Conservation (phyloP, 2,329 filamentous ascomycete genomes). For the Neopestalotiopsis rosae region DNA sequence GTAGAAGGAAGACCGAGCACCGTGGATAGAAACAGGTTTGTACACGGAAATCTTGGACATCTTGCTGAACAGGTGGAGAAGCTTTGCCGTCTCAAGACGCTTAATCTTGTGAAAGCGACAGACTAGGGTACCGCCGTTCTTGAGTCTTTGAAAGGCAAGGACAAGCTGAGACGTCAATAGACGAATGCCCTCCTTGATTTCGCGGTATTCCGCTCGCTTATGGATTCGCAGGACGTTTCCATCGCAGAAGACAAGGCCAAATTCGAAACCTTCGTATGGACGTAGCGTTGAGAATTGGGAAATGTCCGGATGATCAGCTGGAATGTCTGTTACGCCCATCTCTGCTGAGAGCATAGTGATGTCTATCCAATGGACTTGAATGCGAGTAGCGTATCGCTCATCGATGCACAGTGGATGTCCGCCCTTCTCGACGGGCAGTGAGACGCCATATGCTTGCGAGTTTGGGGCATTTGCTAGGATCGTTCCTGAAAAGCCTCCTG, state of each 20-base stretch:
- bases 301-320: conserved; percentile 37
- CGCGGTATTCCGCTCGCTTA: conserved; percentile 25
- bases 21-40: conserved; percentile 49
- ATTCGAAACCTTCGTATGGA: conserved; percentile 26
- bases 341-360: conserved; percentile 57
- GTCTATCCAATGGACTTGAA: conserved; percentile 43
- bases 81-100: conserved; percentile 38
- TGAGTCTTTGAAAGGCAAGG: conserved; percentile 46
- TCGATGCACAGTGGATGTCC: conserved; percentile 45
- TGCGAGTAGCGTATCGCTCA: background rate
- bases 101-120: conserved; percentile 56
- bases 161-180: conserved; percentile 29
- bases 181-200: conserved; percentile 25
- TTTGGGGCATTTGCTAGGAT: conserved; percentile 42
- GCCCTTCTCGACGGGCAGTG: conserved; percentile 42
- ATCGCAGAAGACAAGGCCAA: conserved; percentile 51
- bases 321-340: conserved; percentile 41
- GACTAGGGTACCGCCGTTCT: conserved; percentile 54
- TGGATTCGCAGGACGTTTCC: conserved; percentile 36
- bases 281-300: conserved; percentile 35
- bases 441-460: conserved; percentile 44
- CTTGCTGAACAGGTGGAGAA: conserved; percentile 45
- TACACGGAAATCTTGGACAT: conserved; percentile 48
- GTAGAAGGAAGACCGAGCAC: conserved; percentile 56
- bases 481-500: conserved; percentile 53